phyloP scores from a whole-genome alignment of 352 stramenopile species.

The Thalassiosira mediterranea region DNA sequence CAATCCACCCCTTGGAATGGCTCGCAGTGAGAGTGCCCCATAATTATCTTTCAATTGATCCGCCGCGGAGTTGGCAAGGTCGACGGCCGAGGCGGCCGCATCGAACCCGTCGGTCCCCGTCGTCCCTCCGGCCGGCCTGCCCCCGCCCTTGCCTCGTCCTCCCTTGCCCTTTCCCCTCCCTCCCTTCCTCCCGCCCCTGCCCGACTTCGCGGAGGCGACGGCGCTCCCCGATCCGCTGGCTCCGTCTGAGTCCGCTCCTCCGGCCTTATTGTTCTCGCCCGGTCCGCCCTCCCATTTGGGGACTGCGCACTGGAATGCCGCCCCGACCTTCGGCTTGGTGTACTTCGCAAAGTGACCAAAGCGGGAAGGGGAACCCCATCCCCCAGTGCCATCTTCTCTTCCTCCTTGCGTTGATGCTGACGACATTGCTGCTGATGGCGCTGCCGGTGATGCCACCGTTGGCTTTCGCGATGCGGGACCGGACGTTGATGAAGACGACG shows the following conservation, averaged over 20 bases:
- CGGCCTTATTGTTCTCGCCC: neutral
- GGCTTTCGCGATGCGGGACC: constrained; percentile 4
- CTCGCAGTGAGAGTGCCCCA: constrained; percentile 17
- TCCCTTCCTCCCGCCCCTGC: neutral
- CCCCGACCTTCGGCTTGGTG: constrained; percentile 55
- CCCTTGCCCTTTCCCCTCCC: neutral
- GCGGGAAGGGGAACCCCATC: constrained; percentile 26
- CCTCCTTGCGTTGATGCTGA: neutral
- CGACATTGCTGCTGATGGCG: constrained; percentile 6
- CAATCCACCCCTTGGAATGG: constrained; percentile 49
- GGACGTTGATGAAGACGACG: neutral
- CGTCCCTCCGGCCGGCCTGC: neutral
- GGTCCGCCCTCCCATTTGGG: constrained; percentile 20
- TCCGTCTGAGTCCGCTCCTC: constrained; percentile 4
- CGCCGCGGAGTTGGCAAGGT: constrained; percentile 47
- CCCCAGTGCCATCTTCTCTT: constrained; percentile 1
- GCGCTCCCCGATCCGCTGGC: constrained; percentile 17
- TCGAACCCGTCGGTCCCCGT: constrained; percentile 5
- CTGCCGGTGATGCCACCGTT: too few species aligned
- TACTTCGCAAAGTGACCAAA: constrained; percentile 56
- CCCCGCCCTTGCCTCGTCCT: neutral
- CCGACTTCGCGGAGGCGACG: constrained; percentile 1
- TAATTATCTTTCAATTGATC: constrained; percentile 37
- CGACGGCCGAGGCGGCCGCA: constrained; percentile 7
- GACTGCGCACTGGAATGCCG: constrained; percentile 49